Base-by-base conservation (phyloP, 2,329 filamentous ascomycete genomes). In the Sarocladiaceae sp. region DNA sequence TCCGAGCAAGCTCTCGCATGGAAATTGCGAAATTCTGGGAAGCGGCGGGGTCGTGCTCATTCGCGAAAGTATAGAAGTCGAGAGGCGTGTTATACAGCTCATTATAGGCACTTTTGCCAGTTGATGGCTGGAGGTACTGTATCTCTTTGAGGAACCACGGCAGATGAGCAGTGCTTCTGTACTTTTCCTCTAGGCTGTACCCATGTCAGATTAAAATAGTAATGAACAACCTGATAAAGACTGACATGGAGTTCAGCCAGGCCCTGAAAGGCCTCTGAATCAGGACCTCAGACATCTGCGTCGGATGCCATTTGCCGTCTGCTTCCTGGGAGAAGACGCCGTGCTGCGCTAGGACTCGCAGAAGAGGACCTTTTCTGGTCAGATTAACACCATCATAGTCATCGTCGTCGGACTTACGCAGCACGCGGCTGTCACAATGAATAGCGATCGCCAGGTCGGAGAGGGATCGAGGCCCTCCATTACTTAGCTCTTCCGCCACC, bases 171-270 rank as follows among this genome's bases (percentile, higher is more conserved):
- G 33, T 7, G n/a, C 33, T 35, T n/a, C 21, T 15, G 33, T 35
- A 35, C 18, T 35, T 35, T n/a, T 35, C 33, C 10, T 35, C 33
- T 6, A 35, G 33, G 7, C 33, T 35, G 18, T 9, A 29, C 26
- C 7, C 13, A n/a, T 13, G 26, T 29, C 9, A 29, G 26, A 29
- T 13, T 29, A 7, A 13, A 9, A 13, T 29, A 13, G 9, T 29
- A 9, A 13, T 13, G 7, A 29, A 13, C 9, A 7, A 9, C 13
- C 13, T 29, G 13, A 29, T n/a, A 29, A 20, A 20, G n/a, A 35
- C 33, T 35, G 16, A 35, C 33, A 35, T 35, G 15, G 33, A 35
- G 21, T 35, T 35, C 5, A 35, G 33, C 33, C 33, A 35, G 6
- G 33, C 33, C n/a, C 33, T 35, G 18, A 35, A 35, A 35, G 33